Percentiles rank a stretch among this genome's conserved stretches.
Conservation (phyloP, 441 rosid species). For the Erodium moschatum region DNA sequence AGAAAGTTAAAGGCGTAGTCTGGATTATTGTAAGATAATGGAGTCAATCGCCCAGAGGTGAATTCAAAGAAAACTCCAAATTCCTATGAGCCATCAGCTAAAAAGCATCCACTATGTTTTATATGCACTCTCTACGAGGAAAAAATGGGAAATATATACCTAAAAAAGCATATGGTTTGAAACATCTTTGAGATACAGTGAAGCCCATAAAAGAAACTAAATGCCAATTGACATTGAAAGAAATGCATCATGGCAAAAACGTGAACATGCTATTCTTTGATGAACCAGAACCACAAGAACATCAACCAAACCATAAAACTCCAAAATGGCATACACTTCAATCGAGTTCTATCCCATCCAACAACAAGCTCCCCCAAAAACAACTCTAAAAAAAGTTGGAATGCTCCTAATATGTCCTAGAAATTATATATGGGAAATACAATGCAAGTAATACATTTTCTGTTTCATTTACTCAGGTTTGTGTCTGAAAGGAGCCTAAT, state of each 20-base stretch:
- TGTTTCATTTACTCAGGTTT: background rate
- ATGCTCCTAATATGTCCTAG: too few relatives aligned
- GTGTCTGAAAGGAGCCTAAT: background rate
- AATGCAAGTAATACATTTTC: background rate
- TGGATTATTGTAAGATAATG: background rate
- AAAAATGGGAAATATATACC: background rate
- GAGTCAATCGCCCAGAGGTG: conserved; percentile 7
- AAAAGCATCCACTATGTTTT: background rate
- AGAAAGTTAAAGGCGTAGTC: background rate
- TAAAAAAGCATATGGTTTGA: background rate
- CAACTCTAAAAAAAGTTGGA: too few relatives aligned
- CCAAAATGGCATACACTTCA: background rate
- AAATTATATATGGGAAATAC: background rate
- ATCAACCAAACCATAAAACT: background rate
- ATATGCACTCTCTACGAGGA: background rate
- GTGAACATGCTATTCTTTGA: background rate
- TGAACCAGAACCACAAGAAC: background rate
- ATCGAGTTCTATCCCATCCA: too few relatives aligned
- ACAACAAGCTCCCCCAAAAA: too few relatives aligned
- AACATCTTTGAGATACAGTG: background rate
- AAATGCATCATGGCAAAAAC: background rate
- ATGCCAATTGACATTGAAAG: background rate
- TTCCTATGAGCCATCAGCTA: background rate
- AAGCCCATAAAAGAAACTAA: background rate
- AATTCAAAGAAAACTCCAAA: background rate